Base-by-base conservation (phyloP, 2,329 filamentous ascomycete genomes). In the Ceratocystiopsis brevicomis region DNA sequence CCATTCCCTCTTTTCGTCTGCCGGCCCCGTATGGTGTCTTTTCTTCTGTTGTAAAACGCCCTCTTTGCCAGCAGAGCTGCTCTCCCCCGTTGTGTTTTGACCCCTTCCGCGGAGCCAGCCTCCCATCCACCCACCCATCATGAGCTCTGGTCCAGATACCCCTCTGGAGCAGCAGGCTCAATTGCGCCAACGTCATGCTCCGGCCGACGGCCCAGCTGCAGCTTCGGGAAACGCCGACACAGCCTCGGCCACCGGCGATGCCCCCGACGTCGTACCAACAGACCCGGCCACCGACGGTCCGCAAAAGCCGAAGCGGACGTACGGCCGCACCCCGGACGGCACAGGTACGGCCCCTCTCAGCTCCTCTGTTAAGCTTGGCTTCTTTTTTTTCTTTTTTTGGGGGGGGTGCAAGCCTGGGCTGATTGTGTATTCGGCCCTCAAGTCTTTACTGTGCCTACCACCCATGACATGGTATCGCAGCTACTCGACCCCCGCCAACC, bases 381-480 rank as follows among this genome's bases (percentile, higher is more conserved):
- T 21, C 21, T 4, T 21, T 8, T 21, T 21, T 21, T 4, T 8
- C 21, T 21, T 21, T 21, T 8, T 8, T 8, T 21, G 4, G 4
- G 21, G 4, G 8, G 4, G 21, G 21, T 8, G 8, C 25, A 30
- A 30, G 25, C 25, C 25, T 9, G 16, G 43, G 35, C 32, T 36
- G 43, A 25, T 43, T 33, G 14, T 40, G 19, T 34, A 44, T 38
- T 19, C 38, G 40, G 37, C 40, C 32, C n/a, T 32, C 40, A 55
- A 96, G 90, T 94, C 54, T 98, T 98, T 58, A 81, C 85, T 46
- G 90, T 98, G 44, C 90, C 90, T 40, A 79, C 85, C 49, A 98
- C 90, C 45, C 86, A 95, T 68, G 90, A 98, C 64, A 96, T 98
- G 90, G 88, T 98, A 53, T 93, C 88, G 42, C 90, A 96, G 64